A percentile compares a stretch with the other conserved stretches of the same genome.
phyloP scores from a whole-genome alignment of 768 basidiomycete genomes.

The Serpula lacrymans region DNA sequence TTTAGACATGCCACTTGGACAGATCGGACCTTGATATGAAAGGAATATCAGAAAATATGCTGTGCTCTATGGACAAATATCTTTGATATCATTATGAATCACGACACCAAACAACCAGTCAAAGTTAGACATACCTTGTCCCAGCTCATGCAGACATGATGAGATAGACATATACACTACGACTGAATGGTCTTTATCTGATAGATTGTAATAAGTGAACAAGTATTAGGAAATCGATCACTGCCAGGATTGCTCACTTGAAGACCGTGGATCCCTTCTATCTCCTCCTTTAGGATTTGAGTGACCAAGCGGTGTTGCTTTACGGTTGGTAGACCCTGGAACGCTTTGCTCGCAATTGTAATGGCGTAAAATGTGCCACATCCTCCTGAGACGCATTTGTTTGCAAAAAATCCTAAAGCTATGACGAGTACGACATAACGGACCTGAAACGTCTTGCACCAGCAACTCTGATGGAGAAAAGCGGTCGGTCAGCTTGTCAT shows the following conservation, averaged over 20 bases:
- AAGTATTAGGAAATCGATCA: conserved; percentile 6
- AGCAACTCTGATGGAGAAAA: conserved; percentile 80
- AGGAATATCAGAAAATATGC: too few species aligned
- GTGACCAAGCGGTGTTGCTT: conserved; percentile 95
- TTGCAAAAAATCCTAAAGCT: conserved; percentile 3
- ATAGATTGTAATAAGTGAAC: too few species aligned
- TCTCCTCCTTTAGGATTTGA: conserved; percentile 81
- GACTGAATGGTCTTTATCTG: conserved; percentile 41
- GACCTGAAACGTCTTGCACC: conserved; percentile 96
- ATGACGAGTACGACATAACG: conserved; percentile 15
- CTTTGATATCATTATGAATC: too few species aligned
- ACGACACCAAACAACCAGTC: too few species aligned
- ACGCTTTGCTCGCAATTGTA: conserved; percentile 76
- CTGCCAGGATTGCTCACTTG: conserved; percentile 56
- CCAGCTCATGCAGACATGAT: neutral
- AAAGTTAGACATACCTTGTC: neutral
- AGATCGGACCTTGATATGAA: too few species aligned
- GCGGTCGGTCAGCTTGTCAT: conserved; percentile 63
- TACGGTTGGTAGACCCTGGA: conserved; percentile 81
- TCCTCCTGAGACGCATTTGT: conserved; percentile 57
- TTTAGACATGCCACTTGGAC: too few species aligned
- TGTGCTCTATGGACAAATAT: too few species aligned
- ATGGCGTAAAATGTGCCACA: conserved; percentile 98
- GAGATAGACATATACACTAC: conserved; percentile 4
- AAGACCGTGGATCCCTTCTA: conserved; percentile 87